Evolutionary conservation across 306 rosid species (phyloP).

Genomic region (Citrullus colocynthis): DNA sequence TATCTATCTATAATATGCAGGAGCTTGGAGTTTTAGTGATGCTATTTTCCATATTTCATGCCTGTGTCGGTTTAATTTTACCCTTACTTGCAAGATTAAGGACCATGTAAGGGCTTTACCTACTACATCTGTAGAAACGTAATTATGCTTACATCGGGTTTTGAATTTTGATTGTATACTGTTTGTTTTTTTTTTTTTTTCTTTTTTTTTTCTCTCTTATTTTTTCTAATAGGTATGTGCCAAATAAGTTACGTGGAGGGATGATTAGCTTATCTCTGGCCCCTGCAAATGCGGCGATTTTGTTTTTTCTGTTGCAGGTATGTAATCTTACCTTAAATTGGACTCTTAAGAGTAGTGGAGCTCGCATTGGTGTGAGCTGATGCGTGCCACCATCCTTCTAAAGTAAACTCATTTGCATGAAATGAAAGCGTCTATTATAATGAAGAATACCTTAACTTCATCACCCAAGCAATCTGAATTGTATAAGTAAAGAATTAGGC

Average conservation of each 20-base stretch:
- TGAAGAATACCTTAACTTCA: not conserved
- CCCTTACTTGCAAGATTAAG: constrained; percentile 94
- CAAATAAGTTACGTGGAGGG: constrained; percentile 94
- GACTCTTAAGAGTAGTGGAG: not conserved
- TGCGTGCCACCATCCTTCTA: not conserved
- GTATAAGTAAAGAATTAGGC: not conserved
- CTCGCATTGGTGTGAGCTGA: not conserved
- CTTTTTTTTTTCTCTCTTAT: not conserved
- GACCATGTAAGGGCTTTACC: constrained; percentile 47
- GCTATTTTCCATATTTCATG: constrained; percentile 71
- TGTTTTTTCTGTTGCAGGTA: constrained; percentile 67
- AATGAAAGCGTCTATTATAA: not conserved
- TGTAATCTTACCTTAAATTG: constrained; percentile 16
- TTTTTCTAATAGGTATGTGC: constrained; percentile 56
- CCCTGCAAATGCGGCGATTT: constrained; percentile 67
- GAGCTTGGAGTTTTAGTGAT: constrained; percentile 67
- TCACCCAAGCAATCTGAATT: not conserved
- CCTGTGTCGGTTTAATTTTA: constrained; percentile 53
- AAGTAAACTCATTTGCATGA: not conserved
- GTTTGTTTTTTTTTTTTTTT: not conserved
- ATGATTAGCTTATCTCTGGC: constrained; percentile 77
- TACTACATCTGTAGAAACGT: not conserved
- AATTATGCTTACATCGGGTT: not conserved
- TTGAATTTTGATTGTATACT: not conserved
- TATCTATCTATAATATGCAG: constrained; percentile 30